Percentiles rank a stretch among this genome's conserved stretches.
Evolutionary conservation across 148 eudicot species (phyloP).

Genomic region (Heliosperma pusillum): DNA sequence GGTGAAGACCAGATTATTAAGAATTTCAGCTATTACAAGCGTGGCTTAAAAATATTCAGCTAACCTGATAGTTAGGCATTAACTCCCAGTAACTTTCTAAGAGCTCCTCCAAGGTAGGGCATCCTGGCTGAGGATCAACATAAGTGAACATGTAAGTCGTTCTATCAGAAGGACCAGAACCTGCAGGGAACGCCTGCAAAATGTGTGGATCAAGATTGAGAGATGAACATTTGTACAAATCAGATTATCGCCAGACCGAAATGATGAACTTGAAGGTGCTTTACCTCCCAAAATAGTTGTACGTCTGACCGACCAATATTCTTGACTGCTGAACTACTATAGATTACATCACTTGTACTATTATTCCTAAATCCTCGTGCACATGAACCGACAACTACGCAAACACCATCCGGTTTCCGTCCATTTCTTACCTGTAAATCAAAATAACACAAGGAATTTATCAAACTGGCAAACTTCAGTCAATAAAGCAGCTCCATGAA

Average conservation of each 20-base stretch:
- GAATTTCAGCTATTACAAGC: not conserved
- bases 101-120: slow-evolving; percentile 80
- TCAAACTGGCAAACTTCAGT: not conserved
- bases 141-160: slow-evolving; percentile 96
- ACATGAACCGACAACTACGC: slow-evolving; percentile 98
- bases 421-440: slow-evolving; percentile 62
- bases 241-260: not conserved
- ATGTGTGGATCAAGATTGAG: slow-evolving; percentile 12
- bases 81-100: slow-evolving; percentile 92
- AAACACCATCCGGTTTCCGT: slow-evolving; percentile 93
- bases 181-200: slow-evolving; percentile 96
- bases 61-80: slow-evolving; percentile 94
- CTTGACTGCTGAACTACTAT: slow-evolving; percentile 55
- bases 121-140: slow-evolving; percentile 79
- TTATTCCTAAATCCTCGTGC: slow-evolving; percentile 69
- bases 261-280: slow-evolving; percentile 8
- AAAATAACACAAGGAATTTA: not conserved
- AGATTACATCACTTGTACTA: slow-evolving; percentile 79
- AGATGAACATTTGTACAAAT: not conserved
- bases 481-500: not conserved
- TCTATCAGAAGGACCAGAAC: slow-evolving; percentile 85
- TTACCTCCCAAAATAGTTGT: slow-evolving; percentile 98
- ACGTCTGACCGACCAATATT: slow-evolving; percentile 65
- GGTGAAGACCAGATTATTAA: not conserved
- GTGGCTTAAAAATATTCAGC: slow-evolving; percentile 9